These are phyloP conservation scores for Deinandra increscens DNA, from an alignment of 129 eudicot genomes.

Conservation along the genomic window DNA sequence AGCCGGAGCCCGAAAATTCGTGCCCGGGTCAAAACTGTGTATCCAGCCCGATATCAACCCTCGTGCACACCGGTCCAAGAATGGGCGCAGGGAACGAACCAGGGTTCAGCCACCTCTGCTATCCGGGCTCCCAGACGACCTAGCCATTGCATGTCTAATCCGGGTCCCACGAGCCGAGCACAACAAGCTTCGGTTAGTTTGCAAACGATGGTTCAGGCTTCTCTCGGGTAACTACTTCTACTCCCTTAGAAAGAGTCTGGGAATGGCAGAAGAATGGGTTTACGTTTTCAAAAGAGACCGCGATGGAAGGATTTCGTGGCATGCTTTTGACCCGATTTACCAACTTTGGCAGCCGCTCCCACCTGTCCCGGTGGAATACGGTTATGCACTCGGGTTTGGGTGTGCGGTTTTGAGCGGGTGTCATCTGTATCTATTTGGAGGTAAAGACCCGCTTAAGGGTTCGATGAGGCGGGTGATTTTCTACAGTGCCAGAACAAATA, in stretches of 20 bases:
- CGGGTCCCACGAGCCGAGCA: constrained; percentile 94
- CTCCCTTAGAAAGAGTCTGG: constrained; percentile 68
- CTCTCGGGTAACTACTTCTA: constrained; percentile 74
- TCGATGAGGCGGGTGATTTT: constrained; percentile 92
- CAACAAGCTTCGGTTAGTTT: constrained; percentile 79
- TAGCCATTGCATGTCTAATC: constrained; percentile 86
- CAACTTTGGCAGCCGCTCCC: constrained; percentile 99
- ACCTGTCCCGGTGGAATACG: constrained; percentile 88
- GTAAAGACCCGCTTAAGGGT: constrained; percentile 90
- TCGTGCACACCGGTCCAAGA: constrained; percentile 83
- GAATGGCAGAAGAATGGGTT: constrained; percentile 97
- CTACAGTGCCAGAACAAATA: constrained; percentile 91
- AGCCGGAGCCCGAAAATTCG: constrained; percentile 93
- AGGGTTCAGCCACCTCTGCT: constrained; percentile 87
- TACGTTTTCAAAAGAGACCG: constrained; percentile 90
- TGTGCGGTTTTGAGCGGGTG: constrained; percentile 97
- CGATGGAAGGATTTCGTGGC: constrained; percentile 94
- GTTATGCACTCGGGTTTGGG: constrained; percentile 87
- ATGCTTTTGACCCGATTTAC: constrained; percentile 90
- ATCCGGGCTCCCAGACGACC: constrained; percentile 95
- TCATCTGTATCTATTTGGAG: constrained; percentile 91
- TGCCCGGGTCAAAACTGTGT: constrained; percentile 95
- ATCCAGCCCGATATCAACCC: constrained; percentile 96
- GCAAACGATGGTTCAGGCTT: constrained; percentile 86
- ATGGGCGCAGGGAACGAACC: constrained; percentile 72